Base-by-base conservation (phyloP, 108 stramenopile species). In the Cyclotella kingstonii region DNA sequence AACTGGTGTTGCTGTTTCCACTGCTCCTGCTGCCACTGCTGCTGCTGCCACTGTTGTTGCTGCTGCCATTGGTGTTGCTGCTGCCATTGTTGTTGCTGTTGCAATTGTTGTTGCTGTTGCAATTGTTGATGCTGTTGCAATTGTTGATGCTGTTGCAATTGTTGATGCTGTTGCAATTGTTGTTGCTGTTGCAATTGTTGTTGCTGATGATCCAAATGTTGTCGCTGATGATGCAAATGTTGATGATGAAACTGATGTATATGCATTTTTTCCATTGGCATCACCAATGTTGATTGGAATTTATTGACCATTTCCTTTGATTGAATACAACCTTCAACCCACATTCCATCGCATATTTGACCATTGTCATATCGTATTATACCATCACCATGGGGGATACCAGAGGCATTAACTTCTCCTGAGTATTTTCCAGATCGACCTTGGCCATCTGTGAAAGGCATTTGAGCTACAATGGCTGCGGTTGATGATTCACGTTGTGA, bases 331-430 rank as follows among this genome's bases (percentile, higher is more conserved):
- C 77, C 83, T 35, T 77, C 56, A 8, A 47, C 35, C 76, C 81
- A 81, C 31, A 67, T 76, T 7, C 81, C 84, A 19, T 46, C 68
- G 39, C 72, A 79, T 23, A 66, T 41, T 19, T 69, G 47, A 19
- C 82, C 84, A 58, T 87, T 80, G 33, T 60, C 54, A 43, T 84
- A 87, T 49, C 60, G 34, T 70, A 87, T 62, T 1, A 59, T 67
- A 3, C 86, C 86, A 0, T 54, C 40, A 22, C 86, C 86, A 60
- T 87, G 65, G 5, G 86, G 86, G 29, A 49, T 57, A 5, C 74
- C 74, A 33, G 73, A 64, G 1, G 79, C 62, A 46, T 75, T 75
- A 23, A 87, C 43, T 43, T 81, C 54, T 21, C 86, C 86, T 6
- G 83, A 70, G 48, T 79, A 87, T 31, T 46, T 47, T 25, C 86